Base-by-base conservation (phyloP, 768 basidiomycete genomes). In the Sarcodon sp. region DNA sequence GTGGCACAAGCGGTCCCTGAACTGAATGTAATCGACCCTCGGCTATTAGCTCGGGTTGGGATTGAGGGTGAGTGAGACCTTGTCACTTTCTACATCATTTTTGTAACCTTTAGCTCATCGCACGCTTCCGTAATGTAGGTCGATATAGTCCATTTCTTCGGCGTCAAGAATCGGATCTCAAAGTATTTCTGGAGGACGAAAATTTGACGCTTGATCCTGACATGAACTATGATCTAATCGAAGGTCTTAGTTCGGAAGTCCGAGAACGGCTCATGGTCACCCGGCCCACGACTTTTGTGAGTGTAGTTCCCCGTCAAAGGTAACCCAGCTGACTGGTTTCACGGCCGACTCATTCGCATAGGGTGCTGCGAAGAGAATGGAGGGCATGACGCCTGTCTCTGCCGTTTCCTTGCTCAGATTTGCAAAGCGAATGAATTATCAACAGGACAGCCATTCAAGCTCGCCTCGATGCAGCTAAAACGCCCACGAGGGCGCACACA, bases 301-400 rank as follows among this genome's bases (percentile, higher is more conserved):
- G 69, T 60, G 21, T 0, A 32, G 32, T 44, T 33, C 21, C 32
- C 16, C 43, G 43, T 15, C 43, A 15, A 33, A 35, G 33, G 32
- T 36, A 39, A 43, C 10, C 18, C 48, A 7, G n/a, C 7, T 15
- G n/a, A 10, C 27, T 15, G 0, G 37, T 9, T 35, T 43, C 32
- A 35, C 10, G 49, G 33, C 35, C 27, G 34, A 33, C 10, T 33
- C 48, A 2, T 27, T 27, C 4, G 21, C 21, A 27, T 27, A 91
- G 89, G 90, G 90, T n/a, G 84, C 85, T 3, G 91, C 86, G 12
- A 91, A 90, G 61, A 70, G 90, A 27, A 90, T 93, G 79, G 90
- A 93, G 59, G 91, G 91, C 7, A 87, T 93, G 76, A 94, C 91
- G 3, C 90, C 90, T 2, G 73, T 80, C 0, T 77, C 79, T 0